Percentiles rank a stretch among this genome's conserved stretches.
Evolutionary conservation across 2,329 filamentous ascomycete species (phyloP).

Genomic region (Talaromyces atroroseus): DNA sequence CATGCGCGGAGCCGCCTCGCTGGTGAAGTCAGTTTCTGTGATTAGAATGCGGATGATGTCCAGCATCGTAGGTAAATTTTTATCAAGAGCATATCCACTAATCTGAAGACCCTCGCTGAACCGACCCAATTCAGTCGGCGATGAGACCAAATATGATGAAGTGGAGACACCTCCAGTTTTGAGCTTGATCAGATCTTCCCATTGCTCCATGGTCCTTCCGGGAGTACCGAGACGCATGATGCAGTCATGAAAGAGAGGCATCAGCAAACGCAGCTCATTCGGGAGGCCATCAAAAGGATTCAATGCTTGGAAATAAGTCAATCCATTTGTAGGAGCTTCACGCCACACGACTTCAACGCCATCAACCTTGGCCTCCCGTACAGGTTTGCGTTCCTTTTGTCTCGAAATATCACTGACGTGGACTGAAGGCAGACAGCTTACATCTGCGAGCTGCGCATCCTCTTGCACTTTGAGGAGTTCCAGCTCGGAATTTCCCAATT

Average conservation of each 20-base stretch:
- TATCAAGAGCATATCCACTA: conserved; percentile 80
- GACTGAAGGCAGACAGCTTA: conserved; percentile 82
- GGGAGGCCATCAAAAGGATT: conserved; percentile 74
- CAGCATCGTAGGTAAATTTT: conserved; percentile 87
- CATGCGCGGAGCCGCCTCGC: conserved; percentile 70
- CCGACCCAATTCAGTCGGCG: conserved; percentile 63
- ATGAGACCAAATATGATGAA: conserved; percentile 75
- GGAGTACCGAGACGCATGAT: conserved; percentile 91
- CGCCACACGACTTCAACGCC: conserved; percentile 77
- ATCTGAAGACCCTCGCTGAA: conserved; percentile 79
- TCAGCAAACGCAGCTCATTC: conserved; percentile 73
- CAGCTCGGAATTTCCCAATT: conserved; percentile 71
- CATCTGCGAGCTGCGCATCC: conserved; percentile 74
- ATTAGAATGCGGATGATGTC: conserved; percentile 75
- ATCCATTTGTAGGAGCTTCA: conserved; percentile 86
- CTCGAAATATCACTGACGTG: conserved; percentile 85
- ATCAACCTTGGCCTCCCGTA: conserved; percentile 52
- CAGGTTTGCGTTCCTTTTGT: conserved; percentile 67
- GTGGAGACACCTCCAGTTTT: conserved; percentile 89
- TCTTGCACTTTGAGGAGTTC: conserved; percentile 77
- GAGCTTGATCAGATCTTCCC: conserved; percentile 92
- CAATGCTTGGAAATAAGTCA: conserved; percentile 92
- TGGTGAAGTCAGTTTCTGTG: conserved; percentile 83
- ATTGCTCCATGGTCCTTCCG: conserved; percentile 81
- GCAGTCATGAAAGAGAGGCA: conserved; percentile 86